phyloP scores from a whole-genome alignment of 306 rosid genomes.

The Rubus idaeus region DNA sequence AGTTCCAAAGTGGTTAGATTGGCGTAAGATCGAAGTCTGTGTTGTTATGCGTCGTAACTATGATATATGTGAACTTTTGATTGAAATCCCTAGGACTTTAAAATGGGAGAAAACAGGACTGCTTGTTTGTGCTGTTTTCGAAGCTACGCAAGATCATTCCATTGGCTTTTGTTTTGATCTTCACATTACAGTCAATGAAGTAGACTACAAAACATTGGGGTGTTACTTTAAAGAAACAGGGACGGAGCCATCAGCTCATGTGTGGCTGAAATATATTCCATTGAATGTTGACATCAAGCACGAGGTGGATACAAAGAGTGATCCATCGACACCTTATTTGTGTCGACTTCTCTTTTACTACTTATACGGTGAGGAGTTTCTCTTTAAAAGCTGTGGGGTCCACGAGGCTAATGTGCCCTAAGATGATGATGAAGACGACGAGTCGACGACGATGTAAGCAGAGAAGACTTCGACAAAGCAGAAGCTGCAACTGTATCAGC shows the following conservation, averaged over 20 bases:
- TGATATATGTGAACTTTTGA: not conserved
- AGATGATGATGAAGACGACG: no score
- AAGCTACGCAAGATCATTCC: no score
- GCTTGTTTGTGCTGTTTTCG: not conserved
- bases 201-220: no score
- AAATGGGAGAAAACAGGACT: not conserved
- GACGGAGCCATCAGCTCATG: not conserved
- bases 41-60: no score
- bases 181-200: not conserved
- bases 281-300: not conserved
- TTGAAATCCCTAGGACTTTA: not conserved
- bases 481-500: not conserved
- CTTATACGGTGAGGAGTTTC: not conserved
- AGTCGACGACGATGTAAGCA: no score
- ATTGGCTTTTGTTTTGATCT: not conserved
- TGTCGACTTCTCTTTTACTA: not conserved
- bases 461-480: not conserved
- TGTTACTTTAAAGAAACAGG: not conserved
- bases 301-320: not conserved
- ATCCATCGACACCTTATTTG: not conserved
- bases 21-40: no score
- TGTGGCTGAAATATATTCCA: conserved; percentile 6
- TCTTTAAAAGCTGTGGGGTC: not conserved
- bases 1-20: not conserved
- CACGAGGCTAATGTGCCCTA: not conserved